A percentile compares a stretch with the other conserved stretches of the same genome.
Evolutionary conservation across 306 rosid species (phyloP).

Genomic region (Glycine soja): DNA sequence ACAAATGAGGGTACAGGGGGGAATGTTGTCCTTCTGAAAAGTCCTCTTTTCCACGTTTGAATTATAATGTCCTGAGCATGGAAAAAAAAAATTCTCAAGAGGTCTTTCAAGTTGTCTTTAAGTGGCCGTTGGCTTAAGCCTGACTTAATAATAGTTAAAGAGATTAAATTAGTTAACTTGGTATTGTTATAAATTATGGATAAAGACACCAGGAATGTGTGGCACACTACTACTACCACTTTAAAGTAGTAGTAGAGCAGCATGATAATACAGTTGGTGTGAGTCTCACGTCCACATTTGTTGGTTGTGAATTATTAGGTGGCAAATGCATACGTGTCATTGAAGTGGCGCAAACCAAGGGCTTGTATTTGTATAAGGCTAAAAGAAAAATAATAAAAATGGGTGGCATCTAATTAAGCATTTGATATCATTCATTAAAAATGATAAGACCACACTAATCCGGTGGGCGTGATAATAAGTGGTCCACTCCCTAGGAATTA

Average conservation of each 20-base stretch:
- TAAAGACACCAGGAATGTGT: constrained; percentile 33
- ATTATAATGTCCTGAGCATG: background rate
- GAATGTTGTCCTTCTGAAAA: constrained; percentile 41
- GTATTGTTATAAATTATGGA: background rate
- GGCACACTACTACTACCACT: constrained; percentile 32
- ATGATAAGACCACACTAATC: constrained; percentile 39
- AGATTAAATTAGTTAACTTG: background rate
- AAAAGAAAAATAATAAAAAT: background rate
- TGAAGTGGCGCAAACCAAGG: constrained; percentile 24
- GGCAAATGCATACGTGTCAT: constrained; percentile 25
- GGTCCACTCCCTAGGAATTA: constrained; percentile 43
- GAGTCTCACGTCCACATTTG: constrained; percentile 50
- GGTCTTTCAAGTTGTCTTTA: constrained; percentile 11
- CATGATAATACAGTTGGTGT: constrained; percentile 47
- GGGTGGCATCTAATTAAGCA: constrained; percentile 27
- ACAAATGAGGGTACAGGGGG: constrained; percentile 13
- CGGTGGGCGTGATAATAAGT: constrained; percentile 37
- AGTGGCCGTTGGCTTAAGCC: constrained; percentile 31
- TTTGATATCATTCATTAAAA: constrained; percentile 32
- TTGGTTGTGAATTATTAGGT: constrained; percentile 41
- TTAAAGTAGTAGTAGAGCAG: constrained; percentile 25
- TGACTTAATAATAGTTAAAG: constrained; percentile 36
- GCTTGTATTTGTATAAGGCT: background rate
- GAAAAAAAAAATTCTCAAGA: background rate
- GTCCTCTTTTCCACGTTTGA: constrained; percentile 47